Evolutionary conservation across 1,284 basidiomycete genomes (phyloP).

Genomic region (Boletus nobilissimus): DNA sequence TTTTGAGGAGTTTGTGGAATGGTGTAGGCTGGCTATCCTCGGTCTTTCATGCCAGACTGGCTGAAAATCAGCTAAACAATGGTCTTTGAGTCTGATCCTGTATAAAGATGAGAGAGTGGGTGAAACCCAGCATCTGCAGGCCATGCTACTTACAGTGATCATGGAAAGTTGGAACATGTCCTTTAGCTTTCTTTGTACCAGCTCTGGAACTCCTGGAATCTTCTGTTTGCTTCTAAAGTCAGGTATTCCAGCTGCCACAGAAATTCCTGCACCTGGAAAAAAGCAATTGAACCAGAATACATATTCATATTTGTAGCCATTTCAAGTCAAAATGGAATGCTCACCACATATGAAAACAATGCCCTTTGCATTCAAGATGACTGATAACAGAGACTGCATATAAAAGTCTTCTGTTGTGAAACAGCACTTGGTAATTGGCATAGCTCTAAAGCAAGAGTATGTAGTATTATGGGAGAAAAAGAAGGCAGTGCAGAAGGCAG

Average conservation of each 20-base stretch:
- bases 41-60: background rate
- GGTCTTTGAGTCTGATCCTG: background rate
- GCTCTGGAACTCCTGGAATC: background rate
- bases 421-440: background rate
- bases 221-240: background rate
- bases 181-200: background rate
- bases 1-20: slow-evolving; percentile 31
- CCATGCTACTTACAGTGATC: background rate
- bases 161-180: slow-evolving; percentile 4
- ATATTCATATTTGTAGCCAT: background rate
- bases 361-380: slow-evolving; percentile 17
- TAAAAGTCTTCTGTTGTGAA: background rate
- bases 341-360: slow-evolving; percentile 34
- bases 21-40: slow-evolving; percentile 7
- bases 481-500: too few relatives aligned
- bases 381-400: background rate
- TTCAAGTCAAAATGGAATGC: background rate
- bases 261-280: slow-evolving; percentile 14
- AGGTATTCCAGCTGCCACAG: slow-evolving; percentile 1
- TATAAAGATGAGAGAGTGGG: background rate
- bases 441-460: background rate
- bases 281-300: background rate
- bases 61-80: slow-evolving; percentile 3
- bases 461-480: too few relatives aligned
- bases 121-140: background rate